Percentiles rank a stretch among this genome's conserved stretches.
phyloP scores from a whole-genome alignment of 345 rosid genomes.

The Mallotus nudiflorus region DNA sequence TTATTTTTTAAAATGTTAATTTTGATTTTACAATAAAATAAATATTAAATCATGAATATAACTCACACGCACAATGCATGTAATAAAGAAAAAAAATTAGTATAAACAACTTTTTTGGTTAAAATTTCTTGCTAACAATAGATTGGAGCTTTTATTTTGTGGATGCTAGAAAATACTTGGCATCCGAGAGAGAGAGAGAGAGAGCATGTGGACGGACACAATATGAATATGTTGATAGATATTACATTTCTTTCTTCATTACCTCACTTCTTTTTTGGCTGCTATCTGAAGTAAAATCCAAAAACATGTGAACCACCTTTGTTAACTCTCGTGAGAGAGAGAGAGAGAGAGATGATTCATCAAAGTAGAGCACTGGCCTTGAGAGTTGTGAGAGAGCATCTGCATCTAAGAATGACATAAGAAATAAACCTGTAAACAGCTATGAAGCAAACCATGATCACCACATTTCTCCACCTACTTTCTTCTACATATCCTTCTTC shows the following conservation, averaged over 20 bases:
- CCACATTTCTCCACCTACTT: conserved; percentile 73
- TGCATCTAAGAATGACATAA: conserved; percentile 68
- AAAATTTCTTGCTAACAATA: no score
- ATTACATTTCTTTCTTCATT: conserved; percentile 1
- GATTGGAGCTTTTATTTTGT: no score
- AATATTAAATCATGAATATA: no score
- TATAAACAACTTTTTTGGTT: no score
- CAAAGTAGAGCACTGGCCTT: conserved; percentile 24
- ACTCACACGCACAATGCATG: no score
- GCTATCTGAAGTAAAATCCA: conserved; percentile 42
- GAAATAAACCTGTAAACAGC: conserved; percentile 76
- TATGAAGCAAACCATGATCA: conserved; percentile 70
- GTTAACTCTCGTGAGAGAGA: conserved; percentile 31
- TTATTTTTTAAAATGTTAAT: no score
- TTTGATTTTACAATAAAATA: no score
- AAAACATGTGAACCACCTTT: conserved; percentile 45
- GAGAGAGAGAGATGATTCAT: conserved; percentile 17
- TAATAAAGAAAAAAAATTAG: no score
- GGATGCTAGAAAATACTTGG: no score
- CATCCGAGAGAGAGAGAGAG: background rate
- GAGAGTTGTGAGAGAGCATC: conserved; percentile 65
- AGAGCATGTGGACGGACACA: background rate
- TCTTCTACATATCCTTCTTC: conserved; percentile 79
- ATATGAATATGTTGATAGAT: background rate
- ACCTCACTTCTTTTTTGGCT: conserved; percentile 8